Base-by-base conservation (phyloP, 2,329 filamentous ascomycete genomes). In the Diaporthe eres region DNA sequence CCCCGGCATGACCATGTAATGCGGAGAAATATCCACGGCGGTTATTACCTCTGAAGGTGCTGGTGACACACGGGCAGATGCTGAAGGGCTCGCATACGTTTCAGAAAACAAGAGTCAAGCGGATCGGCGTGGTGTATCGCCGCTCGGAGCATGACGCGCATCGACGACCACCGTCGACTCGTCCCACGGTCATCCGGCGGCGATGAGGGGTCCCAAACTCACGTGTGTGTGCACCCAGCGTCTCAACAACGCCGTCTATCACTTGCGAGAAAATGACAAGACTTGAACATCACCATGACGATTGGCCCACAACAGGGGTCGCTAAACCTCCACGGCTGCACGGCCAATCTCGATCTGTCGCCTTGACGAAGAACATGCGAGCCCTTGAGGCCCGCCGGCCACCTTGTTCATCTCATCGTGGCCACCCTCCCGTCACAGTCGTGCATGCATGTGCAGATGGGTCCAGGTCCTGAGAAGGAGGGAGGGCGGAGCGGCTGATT, bases 351-450 rank as follows among this genome's bases (percentile, higher is more conserved):
- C 65, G 65, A 68, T 68, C 37, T 37, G 47, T 53, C 65, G 44
- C 44, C 31, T 68, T 42, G 34, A 60, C 37, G 22, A 19, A 68
- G 37, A 34, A n/a, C 63, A 39, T 47, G 47, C 63, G 31, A 68
- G 63, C 44, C 31, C 31, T 44, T 15, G 61, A 49, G 44, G 47
- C 31, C 63, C 39, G 63, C 63, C 63, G 63, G 47, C 47, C 65
- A 47, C 28, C 65, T 68, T 68, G 65, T 47, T 68, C 65, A 53
- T 68, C 65, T 68, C 65, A 68, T 68, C 65, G 49, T 39, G 31
- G 65, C 47, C 47, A 31, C n/a, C 65, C 47, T 68, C 44, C 63
- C 63, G 19, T 51, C 65, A 68, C 65, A 39, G 47, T 53, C 47
- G 31, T 53, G 65, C 44, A 70, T 70, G 67, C 70, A 72, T 72